These are phyloP conservation scores for Candida tropicalis DNA, from an alignment of 1,139 yeast genomes.

Conservation along the genomic window DNA sequence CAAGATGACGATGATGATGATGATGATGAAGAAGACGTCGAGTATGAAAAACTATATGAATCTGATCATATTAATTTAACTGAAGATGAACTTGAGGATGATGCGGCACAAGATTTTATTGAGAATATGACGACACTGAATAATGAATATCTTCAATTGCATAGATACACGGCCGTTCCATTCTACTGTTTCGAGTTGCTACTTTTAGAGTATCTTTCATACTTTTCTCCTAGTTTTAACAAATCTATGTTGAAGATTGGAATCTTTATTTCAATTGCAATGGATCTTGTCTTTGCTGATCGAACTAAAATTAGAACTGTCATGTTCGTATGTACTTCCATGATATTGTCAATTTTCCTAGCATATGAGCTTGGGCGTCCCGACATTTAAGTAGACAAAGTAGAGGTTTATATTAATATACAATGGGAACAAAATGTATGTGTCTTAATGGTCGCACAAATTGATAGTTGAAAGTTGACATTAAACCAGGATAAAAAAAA, in stretches of 20 bases:
- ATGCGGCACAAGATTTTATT: not conserved
- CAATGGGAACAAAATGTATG: not conserved
- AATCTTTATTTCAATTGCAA: slow-evolving; percentile 8
- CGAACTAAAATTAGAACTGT: slow-evolving; percentile 9
- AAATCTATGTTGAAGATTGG: slow-evolving; percentile 11
- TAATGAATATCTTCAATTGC: slow-evolving; percentile 2
- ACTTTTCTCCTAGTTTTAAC: slow-evolving; percentile 11
- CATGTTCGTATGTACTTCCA: slow-evolving; percentile 11
- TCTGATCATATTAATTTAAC: slow-evolving; percentile 16
- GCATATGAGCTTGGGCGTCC: slow-evolving; percentile 10
- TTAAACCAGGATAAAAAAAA: slow-evolving; percentile 15
- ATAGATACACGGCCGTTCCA: slow-evolving; percentile 5
- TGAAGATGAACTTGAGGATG: slow-evolving; percentile 10
- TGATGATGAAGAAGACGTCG: slow-evolving; percentile 16
- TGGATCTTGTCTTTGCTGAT: slow-evolving; percentile 9
- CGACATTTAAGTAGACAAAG: not conserved
- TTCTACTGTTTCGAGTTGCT: slow-evolving; percentile 14
- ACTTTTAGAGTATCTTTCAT: slow-evolving; percentile 15
- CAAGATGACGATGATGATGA: not conserved
- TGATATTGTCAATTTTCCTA: slow-evolving; percentile 10
- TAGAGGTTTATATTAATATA: too few species aligned
- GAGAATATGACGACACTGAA: not conserved
- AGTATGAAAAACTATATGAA: slow-evolving; percentile 12
- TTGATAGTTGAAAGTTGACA: too few species aligned
- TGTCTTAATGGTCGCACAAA: too few species aligned